Percentiles rank a stretch among this genome's conserved stretches.
These are phyloP conservation scores for Hysterium pulicare DNA, from an alignment of 2,329 filamentous ascomycete genomes.

Conservation along the genomic window DNA sequence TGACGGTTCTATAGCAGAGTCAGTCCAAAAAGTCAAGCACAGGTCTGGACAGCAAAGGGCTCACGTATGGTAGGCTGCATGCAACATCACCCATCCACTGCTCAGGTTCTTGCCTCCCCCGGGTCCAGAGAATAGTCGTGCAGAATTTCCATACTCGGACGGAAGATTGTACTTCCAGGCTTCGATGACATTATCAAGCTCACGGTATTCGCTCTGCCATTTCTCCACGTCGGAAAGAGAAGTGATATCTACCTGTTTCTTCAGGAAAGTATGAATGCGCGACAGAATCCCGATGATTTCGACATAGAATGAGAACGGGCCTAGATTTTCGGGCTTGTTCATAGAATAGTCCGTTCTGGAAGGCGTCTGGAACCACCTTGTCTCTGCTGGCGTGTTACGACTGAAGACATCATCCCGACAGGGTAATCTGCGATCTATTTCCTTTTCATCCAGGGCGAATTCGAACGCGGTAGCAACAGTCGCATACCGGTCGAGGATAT, in stretches of 20 bases:
- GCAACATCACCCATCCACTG: slow-evolving; percentile 86
- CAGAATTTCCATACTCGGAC: slow-evolving; percentile 78
- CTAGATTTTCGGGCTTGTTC: slow-evolving; percentile 74
- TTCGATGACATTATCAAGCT: slow-evolving; percentile 75
- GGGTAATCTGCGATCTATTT: slow-evolving; percentile 82
- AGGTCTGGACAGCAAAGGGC: slow-evolving; percentile 19
- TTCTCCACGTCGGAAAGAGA: slow-evolving; percentile 79
- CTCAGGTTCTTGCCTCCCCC: slow-evolving; percentile 67
- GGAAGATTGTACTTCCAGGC: slow-evolving; percentile 83
- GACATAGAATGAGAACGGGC: slow-evolving; percentile 85
- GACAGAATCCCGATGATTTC: slow-evolving; percentile 85
- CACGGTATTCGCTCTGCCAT: slow-evolving; percentile 84
- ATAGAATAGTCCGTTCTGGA: slow-evolving; percentile 58
- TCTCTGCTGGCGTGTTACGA: slow-evolving; percentile 80
- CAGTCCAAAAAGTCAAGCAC: slow-evolving; percentile 9
- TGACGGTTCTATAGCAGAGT: slow-evolving; percentile 60
- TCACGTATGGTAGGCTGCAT: slow-evolving; percentile 82
- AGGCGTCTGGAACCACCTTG: slow-evolving; percentile 66
- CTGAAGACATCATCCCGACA: slow-evolving; percentile 85
- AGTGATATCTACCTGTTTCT: slow-evolving; percentile 84
- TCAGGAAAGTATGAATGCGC: slow-evolving; percentile 83
- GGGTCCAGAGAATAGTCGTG: slow-evolving; percentile 63
- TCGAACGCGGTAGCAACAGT: slow-evolving; percentile 90
- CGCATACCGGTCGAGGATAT: slow-evolving; percentile 83
- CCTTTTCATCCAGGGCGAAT: slow-evolving; percentile 82